Evolutionary conservation across 345 rosid genomes (phyloP), one percentile per base, ranked within the genome.

Genomic region (Zanthoxylum bungeanum): DNA sequence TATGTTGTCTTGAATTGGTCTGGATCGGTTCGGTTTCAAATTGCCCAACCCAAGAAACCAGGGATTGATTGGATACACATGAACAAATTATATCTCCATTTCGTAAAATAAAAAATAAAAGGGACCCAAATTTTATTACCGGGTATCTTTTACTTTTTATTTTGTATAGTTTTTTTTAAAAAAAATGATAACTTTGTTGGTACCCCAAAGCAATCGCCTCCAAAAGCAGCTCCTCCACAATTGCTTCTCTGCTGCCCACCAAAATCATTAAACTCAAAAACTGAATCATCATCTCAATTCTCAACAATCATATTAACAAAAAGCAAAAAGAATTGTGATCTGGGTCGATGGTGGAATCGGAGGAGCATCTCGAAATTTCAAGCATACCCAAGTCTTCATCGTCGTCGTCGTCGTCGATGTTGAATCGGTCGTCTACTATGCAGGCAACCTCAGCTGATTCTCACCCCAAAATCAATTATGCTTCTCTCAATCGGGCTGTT

Each of bases 391-490:
- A 72, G 56, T 49, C 85, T 12, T 24, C 73, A 1, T 8, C 83
- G 25, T 40, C 66, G 9, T 7, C 72, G 11, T 8, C 73, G 11
- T 53, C 81, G 7, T 53, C 75, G 4, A 60, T 77, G 30, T 90
- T 88, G 66, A 86, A 78, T 69, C 83, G 96, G 34, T 90, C 92
- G 66, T 53, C 79, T 25, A 90, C 92, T 17, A 70, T 82, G 25
- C 85, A 82, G 36, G 64, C 85, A 21, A 40, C 70, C 5, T 44
- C 27, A 1, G 68, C 44, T 9, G 89, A 83, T 56, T 69, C 83
- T 4, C 60, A 36, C 42, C 64, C 79, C 17, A 90, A 82, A 71
- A 39, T 84, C 74, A 56, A 51, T 60, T 69, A 75, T 66, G 87
- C 80, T 11, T 82, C 80, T 59, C 78, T 89, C 7, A 86, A 87